Conservation (phyloP, 1,139 yeast species). For the Groenewaldozyma auringiensis region DNA sequence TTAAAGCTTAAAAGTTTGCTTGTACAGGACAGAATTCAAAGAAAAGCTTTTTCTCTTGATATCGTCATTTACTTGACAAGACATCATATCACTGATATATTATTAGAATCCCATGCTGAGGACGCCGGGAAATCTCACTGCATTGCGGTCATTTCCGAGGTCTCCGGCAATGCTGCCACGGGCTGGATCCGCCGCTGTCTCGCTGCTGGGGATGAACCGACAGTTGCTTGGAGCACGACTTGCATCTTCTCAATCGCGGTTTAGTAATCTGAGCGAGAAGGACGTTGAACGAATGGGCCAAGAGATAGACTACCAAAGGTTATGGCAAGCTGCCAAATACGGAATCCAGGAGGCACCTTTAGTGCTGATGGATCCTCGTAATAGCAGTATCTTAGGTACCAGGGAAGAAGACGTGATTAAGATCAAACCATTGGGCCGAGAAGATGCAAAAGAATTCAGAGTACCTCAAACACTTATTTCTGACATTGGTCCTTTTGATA, state of each 20-base stretch:
- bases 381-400: conserved; percentile 1
- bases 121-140: background rate
- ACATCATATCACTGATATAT: too few species aligned
- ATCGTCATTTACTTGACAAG: too few species aligned
- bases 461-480: background rate
- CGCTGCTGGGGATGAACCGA: background rate
- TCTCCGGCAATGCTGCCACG: background rate
- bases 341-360: conserved; percentile 1
- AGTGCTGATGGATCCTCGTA: conserved; percentile 3
- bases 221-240: background rate
- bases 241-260: conserved; percentile 2
- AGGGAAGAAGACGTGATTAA: conserved; percentile 2
- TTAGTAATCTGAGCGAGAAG: conserved; percentile 1
- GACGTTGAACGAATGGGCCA: conserved; percentile 3
- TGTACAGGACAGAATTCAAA: too few species aligned
- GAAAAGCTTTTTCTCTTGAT: too few species aligned
- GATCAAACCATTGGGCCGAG: conserved; percentile 2
- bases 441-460: conserved; percentile 1
- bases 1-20: too few species aligned
- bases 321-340: conserved; percentile 3
- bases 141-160: background rate
- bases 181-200: background rate
- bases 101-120: background rate
- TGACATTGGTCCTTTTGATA: conserved; percentile 7
- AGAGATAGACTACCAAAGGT: conserved; percentile 2